A percentile compares a stretch with the other conserved stretches of the same genome.
Conservation (phyloP, 345 rosid species). For the Adansonia digitata region DNA sequence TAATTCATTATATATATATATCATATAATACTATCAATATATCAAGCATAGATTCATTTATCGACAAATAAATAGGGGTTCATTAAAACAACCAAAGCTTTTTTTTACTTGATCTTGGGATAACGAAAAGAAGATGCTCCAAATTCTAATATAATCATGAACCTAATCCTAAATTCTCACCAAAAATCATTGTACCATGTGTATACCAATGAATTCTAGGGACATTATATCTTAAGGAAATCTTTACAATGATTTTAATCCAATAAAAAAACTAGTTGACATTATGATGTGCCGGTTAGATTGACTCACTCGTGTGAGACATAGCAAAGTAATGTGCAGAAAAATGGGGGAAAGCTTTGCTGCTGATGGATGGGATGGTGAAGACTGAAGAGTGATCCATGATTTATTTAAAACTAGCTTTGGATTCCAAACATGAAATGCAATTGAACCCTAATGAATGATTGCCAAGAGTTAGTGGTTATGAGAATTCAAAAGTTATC, state of each 20-base stretch:
- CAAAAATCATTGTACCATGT: slow-evolving; percentile 41
- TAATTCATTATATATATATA: no score
- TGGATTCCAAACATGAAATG: not conserved
- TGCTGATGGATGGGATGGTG: slow-evolving; percentile 14
- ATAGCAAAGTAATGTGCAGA: slow-evolving; percentile 27
- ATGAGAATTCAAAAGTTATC: not conserved
- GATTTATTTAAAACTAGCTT: slow-evolving; percentile 1
- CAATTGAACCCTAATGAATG: not conserved
- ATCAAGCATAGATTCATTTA: no score
- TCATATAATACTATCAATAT: not conserved
- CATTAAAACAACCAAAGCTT: no score
- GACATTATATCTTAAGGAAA: slow-evolving; percentile 13
- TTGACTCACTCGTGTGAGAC: slow-evolving; percentile 42
- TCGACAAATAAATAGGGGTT: no score
- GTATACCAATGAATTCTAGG: slow-evolving; percentile 22
- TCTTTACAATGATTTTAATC: not conserved
- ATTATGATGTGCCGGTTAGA: slow-evolving; percentile 34
- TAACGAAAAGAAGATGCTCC: slow-evolving; percentile 4
- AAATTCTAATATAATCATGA: slow-evolving; percentile 26
- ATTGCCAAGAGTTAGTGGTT: no score
- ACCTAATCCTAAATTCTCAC: slow-evolving; percentile 42
- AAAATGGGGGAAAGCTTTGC: slow-evolving; percentile 19
- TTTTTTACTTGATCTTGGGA: slow-evolving; percentile 4
- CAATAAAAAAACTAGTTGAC: slow-evolving; percentile 2
- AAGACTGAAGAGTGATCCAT: slow-evolving; percentile 19